A percentile compares a stretch with the other conserved stretches of the same genome.
phyloP scores from a whole-genome alignment of 352 stramenopile species.

The Phytophthora chlamydospora region DNA sequence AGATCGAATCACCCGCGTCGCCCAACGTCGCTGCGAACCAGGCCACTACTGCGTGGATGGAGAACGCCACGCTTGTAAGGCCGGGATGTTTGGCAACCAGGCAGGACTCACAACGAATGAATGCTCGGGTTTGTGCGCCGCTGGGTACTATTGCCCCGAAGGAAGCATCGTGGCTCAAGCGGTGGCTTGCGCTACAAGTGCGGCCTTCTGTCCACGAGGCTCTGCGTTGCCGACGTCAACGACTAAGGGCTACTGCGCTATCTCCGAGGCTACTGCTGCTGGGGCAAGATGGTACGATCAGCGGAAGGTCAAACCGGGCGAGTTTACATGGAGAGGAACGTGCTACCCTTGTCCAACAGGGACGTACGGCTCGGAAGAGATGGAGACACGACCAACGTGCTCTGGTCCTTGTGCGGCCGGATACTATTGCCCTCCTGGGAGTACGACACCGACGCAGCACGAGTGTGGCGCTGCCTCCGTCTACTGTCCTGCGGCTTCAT shows the following conservation, averaged over 20 bases:
- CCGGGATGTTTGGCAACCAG: slow-evolving; percentile 60
- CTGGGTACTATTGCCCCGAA: slow-evolving; percentile 71
- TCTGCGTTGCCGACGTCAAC: slow-evolving; percentile 29
- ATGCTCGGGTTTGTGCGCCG: slow-evolving; percentile 66
- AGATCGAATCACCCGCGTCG: slow-evolving; percentile 33
- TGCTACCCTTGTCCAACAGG: slow-evolving; percentile 75
- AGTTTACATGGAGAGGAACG: slow-evolving; percentile 62
- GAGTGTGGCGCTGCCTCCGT: slow-evolving; percentile 56
- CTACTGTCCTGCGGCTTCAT: slow-evolving; percentile 53
- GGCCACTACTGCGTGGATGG: slow-evolving; percentile 66
- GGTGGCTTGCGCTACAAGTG: slow-evolving; percentile 36
- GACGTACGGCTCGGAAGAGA: slow-evolving; percentile 49
- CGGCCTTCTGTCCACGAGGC: slow-evolving; percentile 47
- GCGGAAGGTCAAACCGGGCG: slow-evolving; percentile 41
- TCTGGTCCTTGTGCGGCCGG: slow-evolving; percentile 61
- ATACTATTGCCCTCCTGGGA: slow-evolving; percentile 72
- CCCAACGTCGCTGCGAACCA: slow-evolving; percentile 57
- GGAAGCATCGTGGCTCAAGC: slow-evolving; percentile 53
- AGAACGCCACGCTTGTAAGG: slow-evolving; percentile 43
- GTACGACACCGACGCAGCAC: slow-evolving; percentile 42
- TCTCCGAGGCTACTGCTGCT: slow-evolving; percentile 5
- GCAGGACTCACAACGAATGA: slow-evolving; percentile 38
- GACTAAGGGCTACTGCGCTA: slow-evolving; percentile 42
- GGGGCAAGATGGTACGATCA: slow-evolving; percentile 36
- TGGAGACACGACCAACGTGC: slow-evolving; percentile 56